Evolutionary conservation across 345 rosid genomes (phyloP).

Genomic region (Kernera saxatilis): DNA sequence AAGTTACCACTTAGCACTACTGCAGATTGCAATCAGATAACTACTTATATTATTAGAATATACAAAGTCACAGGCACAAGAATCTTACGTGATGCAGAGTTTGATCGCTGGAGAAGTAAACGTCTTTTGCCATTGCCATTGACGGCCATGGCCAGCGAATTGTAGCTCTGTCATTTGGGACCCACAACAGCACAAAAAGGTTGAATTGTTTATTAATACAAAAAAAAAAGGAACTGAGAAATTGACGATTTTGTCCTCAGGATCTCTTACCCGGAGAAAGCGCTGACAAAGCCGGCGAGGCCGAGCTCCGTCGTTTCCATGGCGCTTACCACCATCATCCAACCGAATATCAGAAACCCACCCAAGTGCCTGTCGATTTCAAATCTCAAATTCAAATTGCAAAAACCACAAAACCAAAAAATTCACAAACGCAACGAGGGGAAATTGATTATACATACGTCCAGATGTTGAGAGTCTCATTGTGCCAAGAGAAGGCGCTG

Average conservation of each 20-base stretch:
- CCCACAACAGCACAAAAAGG: not conserved
- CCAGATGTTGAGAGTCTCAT: slow-evolving; percentile 94
- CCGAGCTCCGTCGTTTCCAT: slow-evolving; percentile 54
- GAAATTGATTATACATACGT: slow-evolving; percentile 47
- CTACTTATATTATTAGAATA: not conserved
- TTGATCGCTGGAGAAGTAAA: slow-evolving; percentile 38
- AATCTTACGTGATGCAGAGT: slow-evolving; percentile 28
- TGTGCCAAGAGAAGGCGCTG: slow-evolving; percentile 83
- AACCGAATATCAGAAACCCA: slow-evolving; percentile 69
- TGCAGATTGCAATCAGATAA: not conserved
- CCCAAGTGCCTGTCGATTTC: slow-evolving; percentile 52
- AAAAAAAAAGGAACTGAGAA: not conserved
- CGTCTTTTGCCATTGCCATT: slow-evolving; percentile 28
- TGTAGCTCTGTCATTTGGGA: slow-evolving; percentile 35
- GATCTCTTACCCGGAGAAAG: slow-evolving; percentile 48
- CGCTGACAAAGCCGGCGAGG: slow-evolving; percentile 41
- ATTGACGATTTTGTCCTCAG: slow-evolving; percentile 15
- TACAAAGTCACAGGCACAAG: not conserved
- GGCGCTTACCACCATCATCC: slow-evolving; percentile 55
- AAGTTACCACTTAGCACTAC: slow-evolving; percentile 1
- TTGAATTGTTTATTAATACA: not conserved
- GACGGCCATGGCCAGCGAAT: slow-evolving; percentile 53
- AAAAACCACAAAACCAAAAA: not conserved
- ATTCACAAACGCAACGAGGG: not conserved
- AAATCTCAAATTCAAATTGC: not conserved